Evolutionary conservation across 2,329 filamentous ascomycete genomes (phyloP).

Genomic region (Daldinia sp.): DNA sequence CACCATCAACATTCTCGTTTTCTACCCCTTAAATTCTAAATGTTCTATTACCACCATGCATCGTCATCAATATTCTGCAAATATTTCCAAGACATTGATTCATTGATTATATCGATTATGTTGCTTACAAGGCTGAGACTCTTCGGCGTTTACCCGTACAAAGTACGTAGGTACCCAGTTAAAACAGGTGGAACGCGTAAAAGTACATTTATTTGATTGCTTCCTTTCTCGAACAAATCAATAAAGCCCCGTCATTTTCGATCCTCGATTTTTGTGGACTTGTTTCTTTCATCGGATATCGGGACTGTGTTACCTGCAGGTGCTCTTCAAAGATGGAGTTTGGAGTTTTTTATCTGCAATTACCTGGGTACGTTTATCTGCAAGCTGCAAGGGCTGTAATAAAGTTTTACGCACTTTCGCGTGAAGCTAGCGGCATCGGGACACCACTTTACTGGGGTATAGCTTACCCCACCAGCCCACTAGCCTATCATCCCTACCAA

Average conservation of each 20-base stretch:
- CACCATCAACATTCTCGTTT: slow-evolving; percentile 1
- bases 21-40: slow-evolving; percentile 33
- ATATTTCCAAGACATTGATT: slow-evolving; percentile 35
- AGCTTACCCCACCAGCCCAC: slow-evolving; percentile 21
- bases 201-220: neutral
- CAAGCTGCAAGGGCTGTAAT: slow-evolving; percentile 33
- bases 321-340: neutral
- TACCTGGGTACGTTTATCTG: neutral
- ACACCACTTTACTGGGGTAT: slow-evolving; percentile 27
- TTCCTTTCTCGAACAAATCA: neutral
- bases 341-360: slow-evolving; percentile 2
- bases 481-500: slow-evolving; percentile 1
- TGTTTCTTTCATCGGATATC: neutral
- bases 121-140: slow-evolving; percentile 32
- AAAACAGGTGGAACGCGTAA: slow-evolving; percentile 6
- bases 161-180: too few species aligned
- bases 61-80: slow-evolving; percentile 36
- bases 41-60: slow-evolving; percentile 20
- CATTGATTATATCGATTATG: slow-evolving; percentile 8
- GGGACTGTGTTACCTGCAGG: neutral
- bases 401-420: slow-evolving; percentile 11
- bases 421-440: slow-evolving; percentile 33
- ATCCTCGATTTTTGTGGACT: neutral
- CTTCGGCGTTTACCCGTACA: slow-evolving; percentile 1
- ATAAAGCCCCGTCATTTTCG: neutral